Base-by-base conservation (phyloP, 176 grass and related monocot species). In the Carex cristatella region DNA sequence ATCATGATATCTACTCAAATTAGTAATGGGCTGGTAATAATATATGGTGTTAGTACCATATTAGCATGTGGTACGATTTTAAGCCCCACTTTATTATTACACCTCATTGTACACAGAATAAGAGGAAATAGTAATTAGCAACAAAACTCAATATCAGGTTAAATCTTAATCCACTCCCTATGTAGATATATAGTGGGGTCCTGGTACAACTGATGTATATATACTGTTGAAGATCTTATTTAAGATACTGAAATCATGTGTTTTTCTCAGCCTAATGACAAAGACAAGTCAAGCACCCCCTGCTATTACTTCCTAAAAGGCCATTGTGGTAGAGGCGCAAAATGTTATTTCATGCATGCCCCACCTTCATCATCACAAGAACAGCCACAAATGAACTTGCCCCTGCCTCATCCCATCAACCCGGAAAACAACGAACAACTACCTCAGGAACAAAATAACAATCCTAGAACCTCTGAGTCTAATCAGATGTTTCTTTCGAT, bases 271-370 rank as follows among this genome's bases (percentile, higher is more conserved):
- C 30, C 88, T 18, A 18, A 30, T 83, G 85, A 55, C 66, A 79
- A 30, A 5, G n/a, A 70, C 46, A 95, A 89, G 80, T 87, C 87
- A 46, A 82, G 8, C 68, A 70, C 85, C 61, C 85, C 89, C 2
- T 95, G 93, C 18, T 88, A 88, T 85, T 95, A 86, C 75, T 93
- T 93, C 18, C 87, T 89, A 75, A 95, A 89, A 53, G 91, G 89
- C 15, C 86, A 89, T 71, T 95, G 93, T 7, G 23, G 83, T 16
- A 95, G 89, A 89, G 93, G 93, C 30, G 81, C 84, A 46, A 72
- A 64, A 32, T 95, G 93, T 73, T 28, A 83, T 68, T 95, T 93
- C 85, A 65, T 84, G 80, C 91, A 95, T 75, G 46, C 56, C 54
- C 83, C 85, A 10, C 83, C 77, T 60, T 79, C 84, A 44, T 32